Conservation (phyloP, 176 grass and related monocot genomes). For the Thalia dealbata region DNA sequence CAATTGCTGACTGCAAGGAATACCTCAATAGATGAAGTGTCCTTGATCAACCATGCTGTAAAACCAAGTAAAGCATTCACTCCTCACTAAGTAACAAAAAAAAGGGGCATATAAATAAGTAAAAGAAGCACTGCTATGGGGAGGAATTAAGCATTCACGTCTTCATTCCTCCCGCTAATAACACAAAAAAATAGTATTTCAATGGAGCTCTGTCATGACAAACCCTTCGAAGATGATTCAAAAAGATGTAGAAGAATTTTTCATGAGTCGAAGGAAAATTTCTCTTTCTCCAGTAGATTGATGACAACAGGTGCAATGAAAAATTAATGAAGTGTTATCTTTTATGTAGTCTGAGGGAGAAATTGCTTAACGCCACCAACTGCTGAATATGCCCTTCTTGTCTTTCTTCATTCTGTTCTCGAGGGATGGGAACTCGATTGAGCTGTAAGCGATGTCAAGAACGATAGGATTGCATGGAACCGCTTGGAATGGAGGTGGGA, state of each 20-base stretch:
- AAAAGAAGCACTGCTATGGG: too few relatives aligned
- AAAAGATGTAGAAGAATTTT: neutral
- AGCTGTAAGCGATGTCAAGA: constrained; percentile 75
- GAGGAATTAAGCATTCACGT: too few relatives aligned
- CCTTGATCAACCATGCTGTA: too few relatives aligned
- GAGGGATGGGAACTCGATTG: constrained; percentile 73
- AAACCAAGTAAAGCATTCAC: too few relatives aligned
- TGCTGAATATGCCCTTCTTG: constrained; percentile 83
- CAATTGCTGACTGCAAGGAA: too few relatives aligned
- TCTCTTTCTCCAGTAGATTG: neutral
- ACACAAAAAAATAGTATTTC: neutral
- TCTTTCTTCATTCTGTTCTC: constrained; percentile 97
- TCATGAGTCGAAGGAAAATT: neutral
- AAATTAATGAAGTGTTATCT: neutral
- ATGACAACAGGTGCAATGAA: neutral
- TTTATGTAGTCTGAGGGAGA: too few relatives aligned
- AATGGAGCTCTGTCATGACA: neutral
- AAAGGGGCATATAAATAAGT: too few relatives aligned
- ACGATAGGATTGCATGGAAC: constrained; percentile 91
- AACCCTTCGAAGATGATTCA: neutral
- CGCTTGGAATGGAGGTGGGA: constrained; percentile 67
- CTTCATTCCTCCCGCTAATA: neutral
- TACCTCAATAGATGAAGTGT: too few relatives aligned
- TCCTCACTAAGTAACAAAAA: too few relatives aligned
- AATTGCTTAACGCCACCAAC: constrained; percentile 46